Evolutionary conservation across 306 rosid species (phyloP).

Genomic region (Cucurbita moschata): DNA sequence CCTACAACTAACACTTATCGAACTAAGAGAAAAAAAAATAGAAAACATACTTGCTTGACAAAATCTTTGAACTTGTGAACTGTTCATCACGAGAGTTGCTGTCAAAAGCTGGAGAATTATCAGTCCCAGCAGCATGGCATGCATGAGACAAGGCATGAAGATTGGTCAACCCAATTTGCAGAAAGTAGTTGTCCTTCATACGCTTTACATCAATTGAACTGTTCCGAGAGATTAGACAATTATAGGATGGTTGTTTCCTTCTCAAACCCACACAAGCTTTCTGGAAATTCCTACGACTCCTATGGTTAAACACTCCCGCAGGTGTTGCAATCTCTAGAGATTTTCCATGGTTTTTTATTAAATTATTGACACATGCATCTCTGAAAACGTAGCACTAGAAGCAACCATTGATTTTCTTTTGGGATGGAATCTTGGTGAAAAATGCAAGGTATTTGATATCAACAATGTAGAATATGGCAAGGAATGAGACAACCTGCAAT

Average conservation of each 20-base stretch:
- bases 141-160: constrained; percentile 16
- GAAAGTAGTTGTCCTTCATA: constrained; percentile 19
- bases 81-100: constrained; percentile 35
- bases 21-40: constrained; percentile 8
- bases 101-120: constrained; percentile 45
- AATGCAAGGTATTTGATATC: constrained; percentile 1
- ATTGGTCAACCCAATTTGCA: constrained; percentile 25
- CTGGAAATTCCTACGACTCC: constrained; percentile 19
- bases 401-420: constrained; percentile 44
- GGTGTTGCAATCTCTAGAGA: constrained; percentile 35
- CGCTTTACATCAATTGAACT: constrained; percentile 12
- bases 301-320: constrained; percentile 31
- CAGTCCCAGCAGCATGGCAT: constrained; percentile 39
- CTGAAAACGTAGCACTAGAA: constrained; percentile 47
- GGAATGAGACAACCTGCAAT: constrained; percentile 18
- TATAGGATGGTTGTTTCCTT: constrained; percentile 24
- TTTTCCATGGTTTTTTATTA: constrained; percentile 25
- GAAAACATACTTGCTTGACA: constrained; percentile 37
- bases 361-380: constrained; percentile 45
- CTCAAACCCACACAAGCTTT: constrained; percentile 36
- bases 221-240: constrained; percentile 17
- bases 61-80: constrained; percentile 21
- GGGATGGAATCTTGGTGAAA: constrained; percentile 5
- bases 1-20: background rate
- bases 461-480: constrained; percentile 22